Evolutionary conservation across 2,329 filamentous ascomycete genomes (phyloP).

Genomic region (Immersiporthe knoxdaviesiana): DNA sequence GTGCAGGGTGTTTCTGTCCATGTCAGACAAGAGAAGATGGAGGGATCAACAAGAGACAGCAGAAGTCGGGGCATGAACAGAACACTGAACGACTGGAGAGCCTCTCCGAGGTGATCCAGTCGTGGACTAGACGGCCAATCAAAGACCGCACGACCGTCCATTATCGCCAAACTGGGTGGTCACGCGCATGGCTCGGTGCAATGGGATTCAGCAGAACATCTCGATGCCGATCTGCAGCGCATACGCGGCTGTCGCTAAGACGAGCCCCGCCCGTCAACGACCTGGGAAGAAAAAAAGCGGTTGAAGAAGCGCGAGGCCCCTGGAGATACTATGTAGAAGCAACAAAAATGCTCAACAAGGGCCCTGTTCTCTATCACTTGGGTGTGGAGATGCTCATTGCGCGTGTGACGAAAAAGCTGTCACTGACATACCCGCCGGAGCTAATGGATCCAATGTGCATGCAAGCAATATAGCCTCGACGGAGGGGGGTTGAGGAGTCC

Average conservation of each 20-base stretch:
- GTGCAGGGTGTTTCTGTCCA: background rate
- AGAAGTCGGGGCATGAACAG: background rate
- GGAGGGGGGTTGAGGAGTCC: background rate
- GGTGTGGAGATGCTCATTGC: constrained; percentile 3
- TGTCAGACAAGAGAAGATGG: background rate
- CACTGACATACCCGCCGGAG: constrained; percentile 37
- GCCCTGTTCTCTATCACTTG: background rate
- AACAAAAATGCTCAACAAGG: background rate
- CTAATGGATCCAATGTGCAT: constrained; percentile 35
- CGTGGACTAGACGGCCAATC: constrained; percentile 12
- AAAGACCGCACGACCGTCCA: background rate
- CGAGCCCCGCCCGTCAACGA: background rate
- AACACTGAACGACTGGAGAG: constrained; percentile 1
- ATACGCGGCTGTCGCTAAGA: constrained; percentile 6
- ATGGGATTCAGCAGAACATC: constrained; percentile 1
- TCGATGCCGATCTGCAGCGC: constrained; percentile 11
- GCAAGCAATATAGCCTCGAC: constrained; percentile 18
- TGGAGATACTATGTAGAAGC: background rate
- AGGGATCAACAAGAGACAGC: background rate
- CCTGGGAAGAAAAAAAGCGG: background rate
- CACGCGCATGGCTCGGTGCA: constrained; percentile 16
- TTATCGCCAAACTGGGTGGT: constrained; percentile 11
- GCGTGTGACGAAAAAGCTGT: constrained; percentile 27
- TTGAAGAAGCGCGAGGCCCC: constrained; percentile 5
- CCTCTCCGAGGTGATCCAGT: constrained; percentile 1